These are phyloP conservation scores for Phytophthora kernoviae DNA, from an alignment of 352 stramenopile genomes.

Conservation along the genomic window DNA sequence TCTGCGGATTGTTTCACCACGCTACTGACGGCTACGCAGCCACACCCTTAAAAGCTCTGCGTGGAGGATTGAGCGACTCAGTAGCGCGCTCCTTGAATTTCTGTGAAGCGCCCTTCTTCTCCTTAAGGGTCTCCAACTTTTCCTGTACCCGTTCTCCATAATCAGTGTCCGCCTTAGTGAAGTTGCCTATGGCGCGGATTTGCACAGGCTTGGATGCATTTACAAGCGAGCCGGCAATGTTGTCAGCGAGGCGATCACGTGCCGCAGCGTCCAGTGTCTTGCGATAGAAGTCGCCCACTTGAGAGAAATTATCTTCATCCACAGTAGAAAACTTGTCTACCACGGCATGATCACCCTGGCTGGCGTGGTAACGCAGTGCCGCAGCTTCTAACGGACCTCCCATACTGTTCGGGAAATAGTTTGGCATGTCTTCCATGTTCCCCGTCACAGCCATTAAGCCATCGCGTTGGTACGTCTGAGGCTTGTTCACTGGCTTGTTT, in stretches of 20 bases:
- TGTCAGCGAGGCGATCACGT: conserved; percentile 70
- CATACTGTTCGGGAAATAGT: conserved; percentile 87
- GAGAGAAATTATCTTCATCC: conserved; percentile 88
- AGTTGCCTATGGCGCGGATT: conserved; percentile 4
- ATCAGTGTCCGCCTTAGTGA: background rate
- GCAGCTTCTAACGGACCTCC: conserved; percentile 37
- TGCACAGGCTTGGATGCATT: conserved; percentile 76
- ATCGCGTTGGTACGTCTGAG: conserved; percentile 77
- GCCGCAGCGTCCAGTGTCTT: conserved; percentile 65
- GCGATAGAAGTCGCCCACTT: conserved; percentile 72
- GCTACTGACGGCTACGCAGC: too few relatives aligned
- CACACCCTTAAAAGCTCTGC: conserved; percentile 1
- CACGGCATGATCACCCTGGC: conserved; percentile 25
- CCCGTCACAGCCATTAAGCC: conserved; percentile 69
- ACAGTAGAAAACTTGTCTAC: conserved; percentile 66
- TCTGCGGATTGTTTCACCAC: too few relatives aligned
- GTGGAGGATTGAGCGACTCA: conserved; percentile 1
- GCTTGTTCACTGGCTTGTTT: conserved; percentile 64
- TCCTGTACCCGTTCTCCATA: conserved; percentile 3
- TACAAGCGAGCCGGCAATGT: conserved; percentile 80
- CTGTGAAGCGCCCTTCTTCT: background rate
- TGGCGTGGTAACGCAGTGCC: conserved; percentile 22
- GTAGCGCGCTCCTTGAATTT: background rate
- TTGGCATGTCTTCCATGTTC: conserved; percentile 62
- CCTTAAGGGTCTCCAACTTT: background rate